These are phyloP conservation scores for Xylaria flabelliformis DNA, from an alignment of 495 filamentous ascomycete species.

Conservation along the genomic window DNA sequence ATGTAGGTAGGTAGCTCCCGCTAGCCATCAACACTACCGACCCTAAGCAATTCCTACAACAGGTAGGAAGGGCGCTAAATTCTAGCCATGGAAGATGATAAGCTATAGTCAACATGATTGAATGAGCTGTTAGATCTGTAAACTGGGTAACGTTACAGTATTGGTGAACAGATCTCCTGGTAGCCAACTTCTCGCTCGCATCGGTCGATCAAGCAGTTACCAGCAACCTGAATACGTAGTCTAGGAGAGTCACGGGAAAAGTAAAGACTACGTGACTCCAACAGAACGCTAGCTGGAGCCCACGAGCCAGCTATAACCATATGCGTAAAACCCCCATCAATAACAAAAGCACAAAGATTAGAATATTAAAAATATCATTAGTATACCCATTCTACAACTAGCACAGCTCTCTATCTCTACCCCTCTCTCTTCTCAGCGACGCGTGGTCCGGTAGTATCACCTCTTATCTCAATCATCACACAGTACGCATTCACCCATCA, in stretches of 20 bases:
- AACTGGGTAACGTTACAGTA: not conserved
- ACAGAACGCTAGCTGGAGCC: not conserved
- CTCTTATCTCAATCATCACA: not conserved
- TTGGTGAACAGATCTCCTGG: too few species aligned
- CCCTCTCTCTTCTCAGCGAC: not conserved
- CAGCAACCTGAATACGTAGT: not conserved
- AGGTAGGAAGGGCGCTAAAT: not conserved
- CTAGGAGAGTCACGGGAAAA: not conserved
- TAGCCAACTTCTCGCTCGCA: not conserved
- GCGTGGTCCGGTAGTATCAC: not conserved
- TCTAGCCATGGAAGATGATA: not conserved
- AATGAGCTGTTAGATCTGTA: not conserved
- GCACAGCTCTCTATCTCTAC: not conserved
- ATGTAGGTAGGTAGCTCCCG: not conserved
- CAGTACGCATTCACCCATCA: not conserved
- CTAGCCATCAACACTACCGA: not conserved
- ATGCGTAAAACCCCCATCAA: not conserved
- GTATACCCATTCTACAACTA: not conserved
- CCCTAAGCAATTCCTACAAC: not conserved
- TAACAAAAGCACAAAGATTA: not conserved
- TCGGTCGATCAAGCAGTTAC: not conserved
- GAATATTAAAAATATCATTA: not conserved
- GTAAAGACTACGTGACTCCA: not conserved
- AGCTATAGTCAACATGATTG: too few species aligned
- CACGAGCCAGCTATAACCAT: not conserved